Evolutionary conservation across 1,139 yeast genomes (phyloP), one percentile per base, ranked within the genome.

Genomic region (Chernovozyma aurita): DNA sequence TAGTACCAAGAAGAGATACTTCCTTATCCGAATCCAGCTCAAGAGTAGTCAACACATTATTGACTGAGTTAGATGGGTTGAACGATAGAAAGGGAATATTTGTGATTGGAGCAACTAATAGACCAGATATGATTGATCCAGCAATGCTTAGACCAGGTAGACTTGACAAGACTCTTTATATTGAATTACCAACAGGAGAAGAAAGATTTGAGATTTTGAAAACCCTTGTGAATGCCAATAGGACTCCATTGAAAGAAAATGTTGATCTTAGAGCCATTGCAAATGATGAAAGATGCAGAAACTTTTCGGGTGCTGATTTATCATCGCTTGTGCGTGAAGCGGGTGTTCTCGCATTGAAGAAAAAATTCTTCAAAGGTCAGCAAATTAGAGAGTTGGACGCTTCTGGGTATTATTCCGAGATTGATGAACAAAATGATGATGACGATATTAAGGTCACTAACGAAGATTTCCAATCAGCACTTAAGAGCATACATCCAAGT

Each of bases 81-180:
- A 88, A 87, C 48, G 97, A 90, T 49, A 73, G 98, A 50, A 78
- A 83, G 39, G 97, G 97, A 2, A 85, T 92, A 2, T 92, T 84
- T 57, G 98, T 92, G 3, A 79, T 92, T 47, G 98, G 97, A 24
- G 98, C 98, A 2, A 92, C 98, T 0, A 92, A 92, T 53, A 75
- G 98, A 56, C 97, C 97, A 0, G 98, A 92, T 59, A 92, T 92
- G 88, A 92, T 92, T 45, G 98, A 92, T 59, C 92, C 96, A 7
- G 98, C 98, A 1, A 92, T 92, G 97, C 67, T 92, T 37, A 77
- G 98, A 55, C 98, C 98, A 0, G 98, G 98, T 2, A 77, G 98
- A 57, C 70, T 92, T 49, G 98, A 92, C 55, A 92, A 92, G 59
- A 90, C 96, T 3, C 67, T 92, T 33, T 90, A 82, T 58, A 94